Conservation (phyloP, 1,139 yeast species). For the Suhomyces coccinellae region DNA sequence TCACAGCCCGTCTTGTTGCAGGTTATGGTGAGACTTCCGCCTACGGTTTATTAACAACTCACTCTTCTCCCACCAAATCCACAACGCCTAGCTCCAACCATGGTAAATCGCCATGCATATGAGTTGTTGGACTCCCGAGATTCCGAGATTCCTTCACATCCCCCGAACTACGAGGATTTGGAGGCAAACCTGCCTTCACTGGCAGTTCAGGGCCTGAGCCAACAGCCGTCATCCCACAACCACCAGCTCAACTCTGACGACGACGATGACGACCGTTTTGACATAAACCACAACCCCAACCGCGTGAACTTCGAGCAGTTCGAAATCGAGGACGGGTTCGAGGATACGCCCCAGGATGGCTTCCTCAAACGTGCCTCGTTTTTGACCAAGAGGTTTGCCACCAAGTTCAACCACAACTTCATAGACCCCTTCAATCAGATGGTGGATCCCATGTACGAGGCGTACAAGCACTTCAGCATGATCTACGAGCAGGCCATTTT, state of each 20-base stretch:
- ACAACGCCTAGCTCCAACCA: background rate
- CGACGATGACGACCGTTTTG: slow-evolving; percentile 10
- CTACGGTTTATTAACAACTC: slow-evolving; percentile 1
- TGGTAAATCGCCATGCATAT: slow-evolving; percentile 5
- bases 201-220: background rate
- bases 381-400: slow-evolving; percentile 35
- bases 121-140: slow-evolving; percentile 3
- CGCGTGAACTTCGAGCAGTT: slow-evolving; percentile 32
- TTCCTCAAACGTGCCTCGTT: slow-evolving; percentile 32
- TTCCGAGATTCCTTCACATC: slow-evolving; percentile 22
- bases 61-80: background rate
- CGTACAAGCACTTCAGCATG: slow-evolving; percentile 45
- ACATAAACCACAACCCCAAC: slow-evolving; percentile 9
- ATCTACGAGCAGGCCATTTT: slow-evolving; percentile 59
- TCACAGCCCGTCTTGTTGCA: background rate
- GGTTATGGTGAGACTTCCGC: slow-evolving; percentile 1
- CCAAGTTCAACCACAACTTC: slow-evolving; percentile 44
- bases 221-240: background rate
- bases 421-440: slow-evolving; percentile 56
- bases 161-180: slow-evolving; percentile 35
- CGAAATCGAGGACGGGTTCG: slow-evolving; percentile 33
- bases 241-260: slow-evolving; percentile 1
- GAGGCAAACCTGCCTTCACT: slow-evolving; percentile 7
- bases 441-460: slow-evolving; percentile 69
- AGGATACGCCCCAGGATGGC: slow-evolving; percentile 21